phyloP scores from a whole-genome alignment of 108 stramenopile species.

The Nitzschia inconspicua region DNA sequence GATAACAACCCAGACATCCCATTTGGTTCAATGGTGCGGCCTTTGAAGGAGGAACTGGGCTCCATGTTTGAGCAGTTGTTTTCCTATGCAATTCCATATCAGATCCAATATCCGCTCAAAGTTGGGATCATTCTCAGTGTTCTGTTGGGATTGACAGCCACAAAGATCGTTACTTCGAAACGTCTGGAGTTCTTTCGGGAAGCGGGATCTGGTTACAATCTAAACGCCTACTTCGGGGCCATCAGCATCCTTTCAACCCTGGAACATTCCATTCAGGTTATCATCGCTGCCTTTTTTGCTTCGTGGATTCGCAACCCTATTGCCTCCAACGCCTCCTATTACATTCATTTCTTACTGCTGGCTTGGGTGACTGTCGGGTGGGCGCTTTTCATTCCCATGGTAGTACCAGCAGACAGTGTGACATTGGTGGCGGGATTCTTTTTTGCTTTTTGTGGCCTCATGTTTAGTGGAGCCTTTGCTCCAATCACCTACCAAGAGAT shows the following conservation, averaged over 20 bases:
- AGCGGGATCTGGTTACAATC: slow-evolving; percentile 23
- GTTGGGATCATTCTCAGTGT: slow-evolving; percentile 35
- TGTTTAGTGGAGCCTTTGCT: slow-evolving; percentile 33
- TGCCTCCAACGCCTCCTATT: slow-evolving; percentile 6
- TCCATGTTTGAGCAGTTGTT: slow-evolving; percentile 4
- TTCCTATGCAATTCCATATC: slow-evolving; percentile 1
- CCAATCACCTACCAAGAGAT: slow-evolving; percentile 23
- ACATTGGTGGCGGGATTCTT: slow-evolving; percentile 28
- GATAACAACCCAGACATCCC: slow-evolving; percentile 1
- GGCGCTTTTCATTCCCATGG: slow-evolving; percentile 32
- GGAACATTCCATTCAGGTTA: slow-evolving; percentile 28
- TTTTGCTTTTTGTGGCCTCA: slow-evolving; percentile 34
- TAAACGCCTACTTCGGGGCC: slow-evolving; percentile 41
- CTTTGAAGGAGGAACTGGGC: not conserved
- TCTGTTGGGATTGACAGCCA: slow-evolving; percentile 31
- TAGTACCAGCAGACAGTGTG: slow-evolving; percentile 35
- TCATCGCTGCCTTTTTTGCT: slow-evolving; percentile 31
- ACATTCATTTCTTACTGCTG: slow-evolving; percentile 27
- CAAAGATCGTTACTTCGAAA: slow-evolving; percentile 30
- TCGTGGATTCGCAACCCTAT: slow-evolving; percentile 23
- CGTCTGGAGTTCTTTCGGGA: slow-evolving; percentile 51
- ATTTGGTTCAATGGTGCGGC: slow-evolving; percentile 7
- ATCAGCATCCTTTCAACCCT: slow-evolving; percentile 31
- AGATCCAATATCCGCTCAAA: slow-evolving; percentile 23
- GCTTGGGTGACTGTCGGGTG: slow-evolving; percentile 38